Evolutionary conservation across 139 green algal genomes (phyloP).

Genomic region (Diplosphaera chodatii): DNA sequence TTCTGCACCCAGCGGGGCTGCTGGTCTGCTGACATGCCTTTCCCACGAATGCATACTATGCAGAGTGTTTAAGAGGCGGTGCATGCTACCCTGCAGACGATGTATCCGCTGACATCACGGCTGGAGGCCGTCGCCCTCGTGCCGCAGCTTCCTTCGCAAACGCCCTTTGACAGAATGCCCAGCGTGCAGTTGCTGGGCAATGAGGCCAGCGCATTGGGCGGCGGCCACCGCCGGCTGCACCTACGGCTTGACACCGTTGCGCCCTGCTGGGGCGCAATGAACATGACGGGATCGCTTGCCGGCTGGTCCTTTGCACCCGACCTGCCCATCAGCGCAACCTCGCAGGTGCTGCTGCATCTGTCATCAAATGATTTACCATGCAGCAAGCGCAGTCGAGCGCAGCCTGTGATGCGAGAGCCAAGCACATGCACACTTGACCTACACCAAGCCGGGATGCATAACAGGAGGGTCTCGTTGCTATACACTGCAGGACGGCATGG

Average conservation of each 20-base stretch:
- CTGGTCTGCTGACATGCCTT: too few relatives aligned
- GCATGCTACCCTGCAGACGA: too few relatives aligned
- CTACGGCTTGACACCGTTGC: not conserved
- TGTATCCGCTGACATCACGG: not conserved
- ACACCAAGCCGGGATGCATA: too few relatives aligned
- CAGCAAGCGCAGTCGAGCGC: too few relatives aligned
- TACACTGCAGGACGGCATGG: not conserved
- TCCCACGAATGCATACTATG: too few relatives aligned
- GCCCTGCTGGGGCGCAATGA: not conserved
- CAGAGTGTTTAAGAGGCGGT: too few relatives aligned
- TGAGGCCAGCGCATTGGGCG: not conserved
- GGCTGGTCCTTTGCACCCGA: not conserved
- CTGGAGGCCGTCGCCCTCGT: not conserved
- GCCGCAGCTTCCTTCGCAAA: not conserved
- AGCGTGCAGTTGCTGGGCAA: not conserved
- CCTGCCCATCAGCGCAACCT: not conserved
- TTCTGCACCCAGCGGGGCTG: too few relatives aligned
- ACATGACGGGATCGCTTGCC: not conserved
- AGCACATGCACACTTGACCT: too few relatives aligned
- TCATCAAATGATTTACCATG: too few relatives aligned
- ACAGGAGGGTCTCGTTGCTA: too few relatives aligned
- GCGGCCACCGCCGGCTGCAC: not conserved
- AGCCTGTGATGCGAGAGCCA: too few relatives aligned
- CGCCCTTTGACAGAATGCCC: not conserved
- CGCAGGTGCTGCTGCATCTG: too few relatives aligned